A percentile compares a stretch with the other conserved stretches of the same genome.
These are phyloP conservation scores for Dryadomyces quercivorus DNA, from an alignment of 2,329 filamentous ascomycete species.

Conservation along the genomic window DNA sequence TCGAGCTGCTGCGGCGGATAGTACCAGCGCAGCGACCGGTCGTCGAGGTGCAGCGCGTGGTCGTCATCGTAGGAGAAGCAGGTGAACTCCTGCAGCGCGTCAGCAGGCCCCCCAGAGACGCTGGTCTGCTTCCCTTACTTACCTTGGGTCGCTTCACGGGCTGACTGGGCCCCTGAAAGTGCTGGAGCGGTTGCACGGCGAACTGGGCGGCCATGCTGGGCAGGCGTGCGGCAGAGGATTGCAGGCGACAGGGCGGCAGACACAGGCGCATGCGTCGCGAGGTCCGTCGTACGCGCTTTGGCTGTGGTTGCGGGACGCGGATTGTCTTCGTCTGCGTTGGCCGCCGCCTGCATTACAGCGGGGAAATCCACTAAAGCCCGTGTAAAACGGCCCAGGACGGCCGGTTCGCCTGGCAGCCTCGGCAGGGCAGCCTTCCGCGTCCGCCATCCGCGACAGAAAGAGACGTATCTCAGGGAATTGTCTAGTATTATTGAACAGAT, in stretches of 20 bases:
- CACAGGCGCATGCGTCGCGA: no score
- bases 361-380: neutral
- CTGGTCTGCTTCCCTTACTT: neutral
- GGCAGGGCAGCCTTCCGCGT: no score
- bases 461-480: no score
- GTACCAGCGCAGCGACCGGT: conserved; percentile 76
- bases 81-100: conserved; percentile 58
- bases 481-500: no score
- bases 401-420: no score
- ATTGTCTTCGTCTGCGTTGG: neutral
- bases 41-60: conserved; percentile 63
- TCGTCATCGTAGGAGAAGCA: conserved; percentile 88
- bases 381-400: neutral
- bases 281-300: no score
- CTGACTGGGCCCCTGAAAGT: conserved; percentile 55
- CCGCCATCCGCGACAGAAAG: no score
- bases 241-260: neutral
- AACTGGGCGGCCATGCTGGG: conserved; percentile 7
- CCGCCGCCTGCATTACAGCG: neutral
- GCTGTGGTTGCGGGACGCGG: no score
- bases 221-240: neutral
- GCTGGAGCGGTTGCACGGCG: conserved; percentile 49
- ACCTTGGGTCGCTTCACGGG: conserved; percentile 66
- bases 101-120: neutral
- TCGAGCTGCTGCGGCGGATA: conserved; percentile 59